Evolutionary conservation across 352 stramenopile genomes (phyloP).

Genomic region (Globisporangium orthogonon): DNA sequence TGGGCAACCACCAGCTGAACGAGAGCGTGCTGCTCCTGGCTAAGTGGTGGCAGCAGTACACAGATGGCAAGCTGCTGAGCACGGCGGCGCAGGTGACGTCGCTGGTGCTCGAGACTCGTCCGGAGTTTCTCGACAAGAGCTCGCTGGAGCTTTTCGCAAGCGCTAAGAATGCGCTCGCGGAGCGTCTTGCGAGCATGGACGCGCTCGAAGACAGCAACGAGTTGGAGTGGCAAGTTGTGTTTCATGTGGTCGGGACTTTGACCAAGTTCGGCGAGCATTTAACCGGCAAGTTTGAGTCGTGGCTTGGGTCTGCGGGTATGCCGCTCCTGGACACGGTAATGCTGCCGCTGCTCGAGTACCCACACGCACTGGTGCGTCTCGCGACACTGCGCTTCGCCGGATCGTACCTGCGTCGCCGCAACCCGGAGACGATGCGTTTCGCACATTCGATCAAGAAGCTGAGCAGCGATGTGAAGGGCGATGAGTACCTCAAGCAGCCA

Average conservation of each 20-base stretch:
- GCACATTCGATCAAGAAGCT: slow-evolving; percentile 26
- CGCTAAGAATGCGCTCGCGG: slow-evolving; percentile 28
- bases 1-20: slow-evolving; percentile 89
- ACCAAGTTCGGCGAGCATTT: slow-evolving; percentile 64
- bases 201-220: slow-evolving; percentile 29
- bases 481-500: slow-evolving; percentile 43
- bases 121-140: slow-evolving; percentile 71
- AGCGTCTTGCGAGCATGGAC: slow-evolving; percentile 30
- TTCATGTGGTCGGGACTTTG: slow-evolving; percentile 57
- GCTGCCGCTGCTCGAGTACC: slow-evolving; percentile 61
- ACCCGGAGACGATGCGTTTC: slow-evolving; percentile 36
- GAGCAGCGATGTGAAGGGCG: slow-evolving; percentile 22
- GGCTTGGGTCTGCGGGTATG: slow-evolving; percentile 25
- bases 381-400: slow-evolving; percentile 45
- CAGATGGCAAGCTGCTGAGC: slow-evolving; percentile 58
- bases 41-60: slow-evolving; percentile 71
- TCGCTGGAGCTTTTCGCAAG: slow-evolving; percentile 34
- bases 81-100: slow-evolving; percentile 70
- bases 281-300: slow-evolving; percentile 50
- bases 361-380: slow-evolving; percentile 70
- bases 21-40: slow-evolving; percentile 82
- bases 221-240: slow-evolving; percentile 57
- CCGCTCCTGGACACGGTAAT: slow-evolving; percentile 44
- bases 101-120: slow-evolving; percentile 63
- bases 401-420: slow-evolving; percentile 59